Percentiles rank a stretch among this genome's conserved stretches.
phyloP scores from a whole-genome alignment of 805 yeast genomes.

The Nakazawaea siamensis region DNA sequence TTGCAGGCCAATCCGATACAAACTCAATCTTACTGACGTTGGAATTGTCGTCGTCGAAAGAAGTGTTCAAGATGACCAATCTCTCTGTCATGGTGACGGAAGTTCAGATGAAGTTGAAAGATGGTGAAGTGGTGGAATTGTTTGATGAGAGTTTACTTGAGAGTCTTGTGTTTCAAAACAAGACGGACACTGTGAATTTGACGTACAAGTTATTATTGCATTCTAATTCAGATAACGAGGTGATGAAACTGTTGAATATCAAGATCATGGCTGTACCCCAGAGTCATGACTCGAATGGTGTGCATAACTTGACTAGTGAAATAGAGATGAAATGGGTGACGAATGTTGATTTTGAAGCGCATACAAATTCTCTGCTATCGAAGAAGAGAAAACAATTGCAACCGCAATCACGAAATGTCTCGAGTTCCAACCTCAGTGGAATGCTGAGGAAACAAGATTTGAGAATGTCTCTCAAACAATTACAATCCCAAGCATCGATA shows the following conservation, averaged over 20 bases:
- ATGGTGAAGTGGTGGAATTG: conserved; percentile 9
- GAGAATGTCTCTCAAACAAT: conserved; percentile 11
- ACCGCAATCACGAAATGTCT: conserved; percentile 3
- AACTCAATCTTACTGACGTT: conserved; percentile 9
- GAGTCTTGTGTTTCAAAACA: conserved; percentile 4
- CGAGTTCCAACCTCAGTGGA: conserved; percentile 19
- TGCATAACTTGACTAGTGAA: conserved; percentile 12
- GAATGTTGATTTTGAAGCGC: conserved; percentile 21
- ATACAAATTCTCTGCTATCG: conserved; percentile 9
- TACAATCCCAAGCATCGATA: conserved; percentile 15
- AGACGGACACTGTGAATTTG: conserved; percentile 4
- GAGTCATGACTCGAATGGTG: background rate
- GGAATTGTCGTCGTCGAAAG: conserved; percentile 6
- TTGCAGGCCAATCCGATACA: conserved; percentile 4
- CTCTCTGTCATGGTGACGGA: conserved; percentile 5
- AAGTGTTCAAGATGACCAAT: conserved; percentile 6
- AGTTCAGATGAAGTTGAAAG: conserved; percentile 7
- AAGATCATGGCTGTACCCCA: conserved; percentile 5
- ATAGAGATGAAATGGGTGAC: conserved; percentile 29
- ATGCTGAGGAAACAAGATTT: conserved; percentile 24
- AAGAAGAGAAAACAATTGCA: conserved; percentile 1
- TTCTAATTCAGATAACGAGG: conserved; percentile 3
- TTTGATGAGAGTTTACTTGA: conserved; percentile 1
- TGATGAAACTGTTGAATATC: conserved; percentile 7
- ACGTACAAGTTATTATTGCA: conserved; percentile 4